Evolutionary conservation across 2,329 filamentous ascomycete genomes (phyloP).

Genomic region (Teratosphaeria pseudoeucalypti): DNA sequence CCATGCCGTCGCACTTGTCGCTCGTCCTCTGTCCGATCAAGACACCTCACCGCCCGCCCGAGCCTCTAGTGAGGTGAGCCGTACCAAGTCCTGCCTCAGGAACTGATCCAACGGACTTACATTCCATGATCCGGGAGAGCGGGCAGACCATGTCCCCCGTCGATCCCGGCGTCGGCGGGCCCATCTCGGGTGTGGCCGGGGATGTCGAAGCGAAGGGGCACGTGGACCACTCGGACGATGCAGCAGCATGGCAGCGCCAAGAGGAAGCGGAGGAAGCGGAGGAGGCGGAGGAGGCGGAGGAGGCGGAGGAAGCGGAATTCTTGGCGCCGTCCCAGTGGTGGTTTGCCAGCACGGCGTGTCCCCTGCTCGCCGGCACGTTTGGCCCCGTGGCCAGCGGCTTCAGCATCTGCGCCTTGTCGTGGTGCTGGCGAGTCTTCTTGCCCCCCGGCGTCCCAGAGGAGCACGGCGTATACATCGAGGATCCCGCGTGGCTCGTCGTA

Average conservation of each 20-base stretch:
- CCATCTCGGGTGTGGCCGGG: slow-evolving; percentile 37
- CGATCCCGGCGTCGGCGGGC: slow-evolving; percentile 44
- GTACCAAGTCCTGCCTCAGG: too few species aligned
- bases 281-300: slow-evolving; percentile 24
- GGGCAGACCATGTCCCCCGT: slow-evolving; percentile 15
- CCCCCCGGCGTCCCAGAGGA: slow-evolving; percentile 35
- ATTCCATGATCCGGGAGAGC: neutral
- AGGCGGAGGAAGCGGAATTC: slow-evolving; percentile 34
- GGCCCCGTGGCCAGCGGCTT: slow-evolving; percentile 30
- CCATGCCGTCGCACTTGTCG: neutral
- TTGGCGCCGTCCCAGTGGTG: slow-evolving; percentile 43
- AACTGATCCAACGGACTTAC: too few species aligned
- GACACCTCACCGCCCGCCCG: neutral
- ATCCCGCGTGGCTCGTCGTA: slow-evolving; percentile 41
- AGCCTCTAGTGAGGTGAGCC: neutral
- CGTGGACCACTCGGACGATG: slow-evolving; percentile 29
- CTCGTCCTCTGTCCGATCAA: neutral
- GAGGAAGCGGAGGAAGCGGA: slow-evolving; percentile 32
- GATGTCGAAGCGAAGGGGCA: slow-evolving; percentile 29
- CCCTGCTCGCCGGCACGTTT: slow-evolving; percentile 42
- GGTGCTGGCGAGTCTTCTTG: slow-evolving; percentile 46
- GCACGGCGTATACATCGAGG: slow-evolving; percentile 36
- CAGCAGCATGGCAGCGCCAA: slow-evolving; percentile 23
- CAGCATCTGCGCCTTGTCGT: slow-evolving; percentile 40
- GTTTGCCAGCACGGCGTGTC: slow-evolving; percentile 50